phyloP scores from a whole-genome alignment of 2,329 filamentous ascomycete genomes.

The Periglandula ipomoeae region DNA sequence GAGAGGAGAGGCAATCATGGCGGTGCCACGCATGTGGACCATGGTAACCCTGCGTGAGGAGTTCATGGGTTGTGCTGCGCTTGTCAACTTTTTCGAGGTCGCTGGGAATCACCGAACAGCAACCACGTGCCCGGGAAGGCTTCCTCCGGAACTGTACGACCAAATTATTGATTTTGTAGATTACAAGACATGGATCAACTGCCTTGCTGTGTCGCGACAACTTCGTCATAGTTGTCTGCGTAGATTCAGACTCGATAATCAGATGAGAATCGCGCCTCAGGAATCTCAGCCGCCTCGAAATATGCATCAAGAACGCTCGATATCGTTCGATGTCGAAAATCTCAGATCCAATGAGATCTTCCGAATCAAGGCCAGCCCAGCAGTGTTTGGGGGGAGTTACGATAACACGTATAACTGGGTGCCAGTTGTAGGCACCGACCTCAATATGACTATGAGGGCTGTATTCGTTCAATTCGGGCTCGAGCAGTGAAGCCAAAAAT shows the following conservation, averaged over 20 bases:
- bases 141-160: conserved; percentile 11
- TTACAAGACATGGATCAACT: conserved; percentile 14
- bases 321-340: conserved; percentile 10
- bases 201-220: conserved; percentile 8
- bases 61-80: conserved; percentile 12
- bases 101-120: conserved; percentile 9
- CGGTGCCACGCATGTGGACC: conserved; percentile 2
- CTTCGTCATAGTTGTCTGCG: conserved; percentile 10
- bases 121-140: conserved; percentile 5
- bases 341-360: conserved; percentile 9
- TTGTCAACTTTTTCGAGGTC: conserved; percentile 15
- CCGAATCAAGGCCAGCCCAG: background rate
- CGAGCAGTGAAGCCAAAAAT: background rate
- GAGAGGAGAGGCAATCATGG: conserved; percentile 2
- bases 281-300: conserved; percentile 1
- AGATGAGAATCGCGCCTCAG: conserved; percentile 8
- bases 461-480: conserved; percentile 1
- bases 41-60: conserved; percentile 3
- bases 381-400: background rate
- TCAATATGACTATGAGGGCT: conserved; percentile 5
- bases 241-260: conserved; percentile 12
- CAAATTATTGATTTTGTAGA: conserved; percentile 13
- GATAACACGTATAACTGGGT: conserved; percentile 4
- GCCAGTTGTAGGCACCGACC: conserved; percentile 6
- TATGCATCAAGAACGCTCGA: background rate